Percentiles rank a stretch among this genome's conserved stretches.
Evolutionary conservation across 192 early-diverging fungal genomes (phyloP).

Genomic region (Backusella macrospora): DNA sequence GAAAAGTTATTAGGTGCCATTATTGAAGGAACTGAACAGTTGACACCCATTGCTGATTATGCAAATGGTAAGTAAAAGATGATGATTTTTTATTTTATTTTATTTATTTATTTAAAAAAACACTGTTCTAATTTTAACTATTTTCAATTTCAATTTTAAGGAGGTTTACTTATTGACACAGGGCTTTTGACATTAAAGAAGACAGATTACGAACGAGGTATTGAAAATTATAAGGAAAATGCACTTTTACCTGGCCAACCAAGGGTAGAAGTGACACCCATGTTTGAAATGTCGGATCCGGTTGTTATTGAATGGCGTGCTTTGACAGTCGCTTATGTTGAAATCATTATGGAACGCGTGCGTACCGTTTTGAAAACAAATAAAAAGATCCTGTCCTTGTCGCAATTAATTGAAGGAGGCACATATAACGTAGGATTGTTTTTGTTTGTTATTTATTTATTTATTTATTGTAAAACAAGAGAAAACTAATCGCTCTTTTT

Average conservation of each 20-base stretch:
- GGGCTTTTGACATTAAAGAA: conserved; percentile 71
- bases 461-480: background rate
- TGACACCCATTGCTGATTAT: conserved; percentile 89
- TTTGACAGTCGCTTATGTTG: conserved; percentile 82
- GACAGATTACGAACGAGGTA: conserved; percentile 57
- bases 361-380: conserved; percentile 57
- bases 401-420: conserved; percentile 84
- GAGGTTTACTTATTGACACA: conserved; percentile 87
- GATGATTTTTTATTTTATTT: background rate
- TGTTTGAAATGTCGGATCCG: conserved; percentile 79
- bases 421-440: conserved; percentile 72
- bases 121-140: no score
- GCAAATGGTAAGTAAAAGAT: conserved; percentile 78
- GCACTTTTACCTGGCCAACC: conserved; percentile 40
- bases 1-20: conserved; percentile 48
- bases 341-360: conserved; percentile 69
- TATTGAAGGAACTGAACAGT: conserved; percentile 65
- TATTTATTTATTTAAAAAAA: background rate
- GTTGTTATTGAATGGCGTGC: conserved; percentile 95
- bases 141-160: conserved; percentile 19
- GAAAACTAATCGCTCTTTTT: background rate
- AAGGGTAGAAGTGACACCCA: conserved; percentile 56
- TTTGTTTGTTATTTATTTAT: background rate
- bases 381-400: conserved; percentile 64
- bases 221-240: conserved; percentile 53